These are phyloP conservation scores for Rhodotorula glutinis DNA, from an alignment of 1,284 basidiomycete genomes.

Conservation along the genomic window DNA sequence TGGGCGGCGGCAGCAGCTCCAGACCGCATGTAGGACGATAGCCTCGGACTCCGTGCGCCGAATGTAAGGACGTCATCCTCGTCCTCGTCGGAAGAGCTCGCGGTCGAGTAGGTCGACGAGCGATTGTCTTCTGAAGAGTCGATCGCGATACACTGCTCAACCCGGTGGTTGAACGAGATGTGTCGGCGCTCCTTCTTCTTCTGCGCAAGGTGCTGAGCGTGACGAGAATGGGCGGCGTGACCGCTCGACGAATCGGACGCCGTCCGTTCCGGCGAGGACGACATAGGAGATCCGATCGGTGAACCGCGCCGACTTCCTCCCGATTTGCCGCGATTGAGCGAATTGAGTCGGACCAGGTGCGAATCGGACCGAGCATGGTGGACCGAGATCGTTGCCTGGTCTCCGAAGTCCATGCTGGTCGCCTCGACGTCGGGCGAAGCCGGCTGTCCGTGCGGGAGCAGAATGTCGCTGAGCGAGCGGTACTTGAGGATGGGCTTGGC, in stretches of 20 bases:
- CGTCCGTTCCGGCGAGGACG: constrained; percentile 31
- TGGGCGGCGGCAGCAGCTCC: constrained; percentile 8
- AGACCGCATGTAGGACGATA: constrained; percentile 26
- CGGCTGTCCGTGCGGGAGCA: constrained; percentile 54
- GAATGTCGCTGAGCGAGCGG: constrained; percentile 85
- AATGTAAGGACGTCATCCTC: constrained; percentile 62
- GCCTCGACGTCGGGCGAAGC: constrained; percentile 53
- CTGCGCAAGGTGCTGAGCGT: not conserved
- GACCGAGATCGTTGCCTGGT: constrained; percentile 34
- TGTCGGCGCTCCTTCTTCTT: constrained; percentile 59
- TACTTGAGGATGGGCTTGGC: constrained; percentile 93
- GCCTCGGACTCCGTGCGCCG: constrained; percentile 36
- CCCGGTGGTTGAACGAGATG: constrained; percentile 97
- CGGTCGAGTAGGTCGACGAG: constrained; percentile 39
- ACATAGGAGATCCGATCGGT: constrained; percentile 30
- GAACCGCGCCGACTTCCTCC: constrained; percentile 12
- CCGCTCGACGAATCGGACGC: constrained; percentile 32
- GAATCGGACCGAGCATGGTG: constrained; percentile 37
- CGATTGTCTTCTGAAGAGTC: constrained; percentile 50
- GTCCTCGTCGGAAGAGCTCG: constrained; percentile 50
- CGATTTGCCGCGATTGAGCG: constrained; percentile 29
- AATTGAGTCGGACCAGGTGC: constrained; percentile 39
- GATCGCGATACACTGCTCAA: constrained; percentile 96
- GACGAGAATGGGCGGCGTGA: constrained; percentile 14
- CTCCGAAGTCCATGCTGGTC: constrained; percentile 39